These are phyloP conservation scores for Lithohypha guttulata DNA, from an alignment of 2,329 filamentous ascomycete species.

Conservation along the genomic window DNA sequence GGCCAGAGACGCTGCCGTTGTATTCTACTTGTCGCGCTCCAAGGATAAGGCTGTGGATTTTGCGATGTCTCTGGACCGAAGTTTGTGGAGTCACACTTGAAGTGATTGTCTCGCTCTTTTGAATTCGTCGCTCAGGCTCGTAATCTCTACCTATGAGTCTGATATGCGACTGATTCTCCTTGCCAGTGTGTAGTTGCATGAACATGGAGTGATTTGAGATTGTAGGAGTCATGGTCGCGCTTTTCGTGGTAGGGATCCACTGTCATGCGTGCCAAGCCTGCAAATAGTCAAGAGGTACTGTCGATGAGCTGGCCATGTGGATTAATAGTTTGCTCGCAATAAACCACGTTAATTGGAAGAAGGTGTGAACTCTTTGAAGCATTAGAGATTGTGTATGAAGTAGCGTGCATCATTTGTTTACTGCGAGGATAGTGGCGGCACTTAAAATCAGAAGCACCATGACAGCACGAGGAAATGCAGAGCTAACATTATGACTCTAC, in stretches of 20 bases:
- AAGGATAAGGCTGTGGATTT: constrained; percentile 5
- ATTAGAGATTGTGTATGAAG: too few species aligned
- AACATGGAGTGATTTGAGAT: not conserved
- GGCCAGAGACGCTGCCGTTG: constrained; percentile 4
- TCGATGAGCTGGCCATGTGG: too few species aligned
- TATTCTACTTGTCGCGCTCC: constrained; percentile 6
- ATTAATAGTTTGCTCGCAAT: too few species aligned
- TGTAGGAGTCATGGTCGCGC: constrained; percentile 3
- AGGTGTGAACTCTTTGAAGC: too few species aligned
- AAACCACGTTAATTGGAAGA: too few species aligned
- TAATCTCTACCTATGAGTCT: constrained; percentile 3
- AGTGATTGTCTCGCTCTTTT: too few species aligned
- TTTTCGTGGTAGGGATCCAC: constrained; percentile 1
- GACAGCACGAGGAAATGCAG: too few species aligned
- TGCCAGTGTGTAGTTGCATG: constrained; percentile 3
- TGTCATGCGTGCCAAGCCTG: constrained; percentile 1
- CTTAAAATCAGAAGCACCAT: too few species aligned
- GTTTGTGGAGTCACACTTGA: not conserved
- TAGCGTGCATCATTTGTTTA: too few species aligned
- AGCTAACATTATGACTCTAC: too few species aligned
- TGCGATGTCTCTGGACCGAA: constrained; percentile 1
- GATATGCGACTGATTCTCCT: constrained; percentile 6
- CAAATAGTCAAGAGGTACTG: too few species aligned
- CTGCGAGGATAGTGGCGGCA: too few species aligned
- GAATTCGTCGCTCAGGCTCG: constrained; percentile 10